Base-by-base conservation (phyloP, 305 asterid genomes). In the Solanum aculeatissimum region DNA sequence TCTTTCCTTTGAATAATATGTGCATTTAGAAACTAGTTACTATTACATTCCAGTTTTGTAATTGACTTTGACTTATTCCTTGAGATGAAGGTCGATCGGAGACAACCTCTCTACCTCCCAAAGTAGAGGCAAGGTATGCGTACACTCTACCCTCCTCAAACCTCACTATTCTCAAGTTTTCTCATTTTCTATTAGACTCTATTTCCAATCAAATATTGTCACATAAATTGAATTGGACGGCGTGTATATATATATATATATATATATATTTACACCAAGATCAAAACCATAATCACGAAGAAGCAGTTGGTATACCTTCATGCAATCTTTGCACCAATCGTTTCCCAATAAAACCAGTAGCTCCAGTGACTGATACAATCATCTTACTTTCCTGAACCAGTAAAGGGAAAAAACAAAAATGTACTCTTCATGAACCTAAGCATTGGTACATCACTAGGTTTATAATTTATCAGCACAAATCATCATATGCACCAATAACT, bases 321-420 rank as follows among this genome's bases (percentile, higher is more conserved):
- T 90, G 95, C 92, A 96, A 92, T 91, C 93, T 93, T 90, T 90
- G 92, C 86, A 96, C 98, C 95, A 96, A 90, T 87, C 95, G 89
- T 94, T 89, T 96, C 68, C 99, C 99, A 68, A 96, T 89, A 90
- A 96, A 96, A 60, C 99, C 98, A 23, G 99, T 96, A 55, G 98
- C 99, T 82, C 99, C 99, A 21, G 98, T 94, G 47, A 95, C 85
- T 19, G 99, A 93, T 86, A 96, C 94, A 60, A 91, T 89, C 98
- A 96, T 93, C 91, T 90, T 91, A 85, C 89, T 91, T 54, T 47
- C 92, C 97, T 93, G 94, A 88, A 42, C 53, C 85, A 74, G 71
- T 79, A 84, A 53, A 80, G 47, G 18, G 84, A 16, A 29, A 10
- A 35, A 23, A 18, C 25, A 32, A 78, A 87, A 72, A 83, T 51